Percentiles rank a stretch among this genome's conserved stretches.
These are phyloP conservation scores for Pseudopithomyces maydicus DNA, from an alignment of 2,329 filamentous ascomycete species.

Conservation along the genomic window DNA sequence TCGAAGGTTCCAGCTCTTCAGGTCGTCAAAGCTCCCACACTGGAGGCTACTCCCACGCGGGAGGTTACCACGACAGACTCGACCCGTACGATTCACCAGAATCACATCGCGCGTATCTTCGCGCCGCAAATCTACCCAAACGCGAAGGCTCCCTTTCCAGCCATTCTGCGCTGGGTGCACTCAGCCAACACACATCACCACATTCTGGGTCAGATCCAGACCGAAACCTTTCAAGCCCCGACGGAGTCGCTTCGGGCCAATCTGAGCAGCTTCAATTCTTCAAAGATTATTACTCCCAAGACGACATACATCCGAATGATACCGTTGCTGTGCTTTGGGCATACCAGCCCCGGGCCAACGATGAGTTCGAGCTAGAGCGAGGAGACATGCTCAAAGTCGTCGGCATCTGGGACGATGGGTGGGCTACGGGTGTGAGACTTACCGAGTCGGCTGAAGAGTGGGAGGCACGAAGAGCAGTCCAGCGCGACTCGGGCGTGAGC, in stretches of 20 bases:
- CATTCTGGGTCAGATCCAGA: conserved; percentile 52
- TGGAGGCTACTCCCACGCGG: conserved; percentile 19
- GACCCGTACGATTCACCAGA: conserved; percentile 72
- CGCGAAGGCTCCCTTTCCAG: conserved; percentile 90
- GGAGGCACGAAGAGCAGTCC: conserved; percentile 74
- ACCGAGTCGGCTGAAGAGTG: conserved; percentile 87
- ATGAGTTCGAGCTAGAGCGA: conserved; percentile 91
- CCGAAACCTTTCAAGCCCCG: conserved; percentile 81
- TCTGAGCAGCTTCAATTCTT: conserved; percentile 96
- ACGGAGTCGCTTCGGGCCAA: conserved; percentile 82
- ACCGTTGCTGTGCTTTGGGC: conserved; percentile 93
- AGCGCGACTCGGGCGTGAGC: conserved; percentile 92
- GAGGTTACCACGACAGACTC: conserved; percentile 28
- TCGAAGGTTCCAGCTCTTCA: conserved; percentile 73
- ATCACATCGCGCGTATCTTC: conserved; percentile 58
- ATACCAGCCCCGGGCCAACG: conserved; percentile 89
- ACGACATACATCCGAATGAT: conserved; percentile 91
- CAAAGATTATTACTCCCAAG: conserved; percentile 98
- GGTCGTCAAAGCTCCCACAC: conserved; percentile 47
- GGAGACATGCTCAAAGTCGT: conserved; percentile 98
- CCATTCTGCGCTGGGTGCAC: conserved; percentile 71
- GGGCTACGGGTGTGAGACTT: conserved; percentile 90
- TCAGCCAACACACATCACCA: conserved; percentile 74
- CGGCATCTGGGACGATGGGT: conserved; percentile 98
- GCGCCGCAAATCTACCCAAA: conserved; percentile 57